Evolutionary conservation across 352 stramenopile genomes (phyloP).

Genomic region (Phytopythium oedochilum): DNA sequence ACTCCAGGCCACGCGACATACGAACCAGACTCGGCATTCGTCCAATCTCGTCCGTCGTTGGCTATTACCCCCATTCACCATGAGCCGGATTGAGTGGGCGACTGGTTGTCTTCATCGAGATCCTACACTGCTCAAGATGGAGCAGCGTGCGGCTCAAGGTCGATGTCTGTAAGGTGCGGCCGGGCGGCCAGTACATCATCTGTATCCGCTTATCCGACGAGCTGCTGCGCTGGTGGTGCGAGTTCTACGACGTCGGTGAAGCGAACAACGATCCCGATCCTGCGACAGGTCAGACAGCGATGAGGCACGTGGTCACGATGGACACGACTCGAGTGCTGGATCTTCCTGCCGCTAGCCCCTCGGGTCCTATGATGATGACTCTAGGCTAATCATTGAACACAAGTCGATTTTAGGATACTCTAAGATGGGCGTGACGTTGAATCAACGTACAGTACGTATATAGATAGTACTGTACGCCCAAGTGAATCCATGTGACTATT

Average conservation of each 20-base stretch:
- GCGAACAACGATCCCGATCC: background rate
- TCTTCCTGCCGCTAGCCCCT: too few species aligned
- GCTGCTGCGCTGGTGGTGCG: too few species aligned
- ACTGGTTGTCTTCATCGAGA: background rate
- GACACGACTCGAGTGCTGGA: background rate
- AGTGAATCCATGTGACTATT: too few species aligned
- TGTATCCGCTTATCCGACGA: background rate
- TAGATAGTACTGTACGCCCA: too few species aligned
- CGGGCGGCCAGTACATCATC: background rate
- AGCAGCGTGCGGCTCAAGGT: background rate
- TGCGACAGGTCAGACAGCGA: background rate
- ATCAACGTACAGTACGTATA: too few species aligned
- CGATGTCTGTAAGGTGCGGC: background rate
- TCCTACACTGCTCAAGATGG: background rate
- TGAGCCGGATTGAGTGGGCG: background rate
- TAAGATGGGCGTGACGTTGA: too few species aligned
- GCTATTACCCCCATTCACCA: background rate
- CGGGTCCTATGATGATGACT: too few species aligned
- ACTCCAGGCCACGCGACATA: too few species aligned
- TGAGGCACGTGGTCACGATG: background rate
- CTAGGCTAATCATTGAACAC: too few species aligned
- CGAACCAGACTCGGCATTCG: background rate
- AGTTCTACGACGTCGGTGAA: background rate
- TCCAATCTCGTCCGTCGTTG: background rate
- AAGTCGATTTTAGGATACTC: too few species aligned